Evolutionary conservation across 495 filamentous ascomycete species (phyloP).

Genomic region (Rostrohypoxylon terebratum): DNA sequence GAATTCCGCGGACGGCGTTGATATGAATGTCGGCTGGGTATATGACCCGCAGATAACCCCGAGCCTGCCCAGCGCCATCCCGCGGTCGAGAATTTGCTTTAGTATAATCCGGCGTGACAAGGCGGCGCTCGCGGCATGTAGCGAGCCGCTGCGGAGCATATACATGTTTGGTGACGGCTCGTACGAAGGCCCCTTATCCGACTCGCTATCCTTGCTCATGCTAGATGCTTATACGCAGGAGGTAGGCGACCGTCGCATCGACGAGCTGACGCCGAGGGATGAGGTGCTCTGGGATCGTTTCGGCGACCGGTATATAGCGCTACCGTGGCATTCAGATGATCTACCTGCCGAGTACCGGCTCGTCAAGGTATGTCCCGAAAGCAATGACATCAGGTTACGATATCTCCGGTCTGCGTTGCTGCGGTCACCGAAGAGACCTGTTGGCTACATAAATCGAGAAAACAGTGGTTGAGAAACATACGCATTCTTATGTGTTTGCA

Average conservation of each 20-base stretch:
- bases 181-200: neutral
- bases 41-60: conserved; percentile 47
- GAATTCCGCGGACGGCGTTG: neutral
- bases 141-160: neutral
- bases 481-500: no score
- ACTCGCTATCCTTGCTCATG: conserved; percentile 33
- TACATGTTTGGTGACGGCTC: neutral
- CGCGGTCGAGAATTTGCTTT: conserved; percentile 26
- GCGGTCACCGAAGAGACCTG: conserved; percentile 34
- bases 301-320: conserved; percentile 39
- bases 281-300: conserved; percentile 46
- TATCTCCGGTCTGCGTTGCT: conserved; percentile 40
- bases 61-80: conserved; percentile 15
- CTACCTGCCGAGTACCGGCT: conserved; percentile 19
- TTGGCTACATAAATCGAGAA: neutral
- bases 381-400: conserved; percentile 28
- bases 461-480: no score
- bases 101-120: conserved; percentile 17
- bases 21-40: conserved; percentile 38
- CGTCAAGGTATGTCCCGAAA: conserved; percentile 42
- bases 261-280: conserved; percentile 17
- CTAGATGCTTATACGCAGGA: conserved; percentile 34
- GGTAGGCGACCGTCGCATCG: conserved; percentile 14
- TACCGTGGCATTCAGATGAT: conserved; percentile 18
- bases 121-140: neutral